Evolutionary conservation across 2,329 filamentous ascomycete genomes (phyloP).

Genomic region (Alternaria sp.): DNA sequence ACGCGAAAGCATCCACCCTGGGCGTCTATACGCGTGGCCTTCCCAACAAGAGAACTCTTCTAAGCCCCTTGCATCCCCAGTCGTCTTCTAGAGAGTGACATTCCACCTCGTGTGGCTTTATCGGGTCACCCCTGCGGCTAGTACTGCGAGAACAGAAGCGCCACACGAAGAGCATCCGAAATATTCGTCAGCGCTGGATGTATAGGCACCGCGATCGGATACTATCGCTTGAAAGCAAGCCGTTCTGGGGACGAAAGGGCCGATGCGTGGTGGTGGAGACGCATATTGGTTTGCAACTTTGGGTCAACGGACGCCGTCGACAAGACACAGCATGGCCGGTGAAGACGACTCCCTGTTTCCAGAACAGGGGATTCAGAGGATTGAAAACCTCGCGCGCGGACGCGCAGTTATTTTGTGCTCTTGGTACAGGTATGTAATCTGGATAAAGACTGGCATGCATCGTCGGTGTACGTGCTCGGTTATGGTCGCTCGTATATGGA

Average conservation of each 20-base stretch:
- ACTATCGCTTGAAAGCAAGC: background rate
- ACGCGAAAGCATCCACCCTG: background rate
- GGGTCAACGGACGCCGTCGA: background rate
- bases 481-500: slow-evolving; percentile 1
- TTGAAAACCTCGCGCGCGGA: slow-evolving; percentile 1
- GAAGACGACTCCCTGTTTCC: background rate
- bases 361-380: background rate
- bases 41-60: background rate
- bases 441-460: background rate
- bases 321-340: slow-evolving; percentile 1
- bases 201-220: slow-evolving; percentile 6
- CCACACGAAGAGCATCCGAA: background rate
- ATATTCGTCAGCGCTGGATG: background rate
- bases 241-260: background rate
- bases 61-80: background rate
- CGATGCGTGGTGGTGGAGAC: slow-evolving; percentile 4
- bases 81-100: background rate
- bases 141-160: background rate
- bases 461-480: background rate
- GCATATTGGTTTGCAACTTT: background rate
- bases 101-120: background rate
- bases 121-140: background rate
- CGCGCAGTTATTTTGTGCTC: background rate
- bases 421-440: background rate
- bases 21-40: background rate